Base-by-base conservation (phyloP, 1,139 yeast genomes). In the Geotrichum australiense region DNA sequence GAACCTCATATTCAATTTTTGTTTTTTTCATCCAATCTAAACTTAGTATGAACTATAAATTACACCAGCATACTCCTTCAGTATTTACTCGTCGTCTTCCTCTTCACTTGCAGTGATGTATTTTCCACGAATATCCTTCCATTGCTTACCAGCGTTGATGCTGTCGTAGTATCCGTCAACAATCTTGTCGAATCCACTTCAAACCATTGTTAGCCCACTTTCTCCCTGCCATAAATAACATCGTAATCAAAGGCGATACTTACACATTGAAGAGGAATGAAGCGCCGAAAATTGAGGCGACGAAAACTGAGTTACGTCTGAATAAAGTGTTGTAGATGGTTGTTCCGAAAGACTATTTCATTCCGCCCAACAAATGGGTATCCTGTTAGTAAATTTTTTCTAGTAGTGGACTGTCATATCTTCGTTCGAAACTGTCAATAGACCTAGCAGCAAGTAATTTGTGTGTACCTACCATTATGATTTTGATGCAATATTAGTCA, bases 111-210 rank as follows among this genome's bases (percentile, higher is more conserved):
- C 52, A 45, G 58, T 53, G 56, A 66, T 50, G 56, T 68, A 74
- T 55, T 72, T 74, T 53, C 70, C 70, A 70, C 83, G 85, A 63
- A 91, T 84, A 60, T 91, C 97, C 64, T 83, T 80, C 98, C 98
- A 91, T 71, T 87, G 86, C 73, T 91, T 91, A 58, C 97, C 98
- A 63, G 73, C 74, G 79, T 91, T 91, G 72, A 82, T 85, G 66
- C 69, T 69, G 64, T 85, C 94, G 73, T 82, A 91, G 83, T 86
- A 82, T 44, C 63, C 64, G 63, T 87, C 89, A 53, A 89, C 74
- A 51, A 78, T 81, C 51, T 70, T 66, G 67, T 87, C 95, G 63
- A 87, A 89, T 59, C 76, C 77, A 50, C 67, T 62, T n/a, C n/a
- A n/a, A n/a, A n/a, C n/a, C n/a, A n/a, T n/a, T n/a, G n/a, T n/a